These are phyloP conservation scores for Syzygium jambos DNA, from an alignment of 345 rosid genomes.

Conservation along the genomic window DNA sequence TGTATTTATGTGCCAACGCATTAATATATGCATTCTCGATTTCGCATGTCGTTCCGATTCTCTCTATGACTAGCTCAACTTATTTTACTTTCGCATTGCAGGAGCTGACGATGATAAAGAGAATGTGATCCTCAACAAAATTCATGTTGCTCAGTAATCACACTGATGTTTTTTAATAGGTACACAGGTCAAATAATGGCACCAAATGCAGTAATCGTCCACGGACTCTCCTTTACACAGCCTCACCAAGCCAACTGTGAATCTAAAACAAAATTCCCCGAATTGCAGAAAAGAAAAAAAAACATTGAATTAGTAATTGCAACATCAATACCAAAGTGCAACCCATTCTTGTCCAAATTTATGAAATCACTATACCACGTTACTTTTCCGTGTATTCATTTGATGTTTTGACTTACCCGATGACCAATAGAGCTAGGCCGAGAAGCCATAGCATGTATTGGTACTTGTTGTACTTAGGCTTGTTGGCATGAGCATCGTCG, in stretches of 20 bases:
- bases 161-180: not conserved
- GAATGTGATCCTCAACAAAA: not conserved
- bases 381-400: not conserved
- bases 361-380: not conserved
- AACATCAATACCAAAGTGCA: too few species aligned
- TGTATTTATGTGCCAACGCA: not conserved
- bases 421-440: slow-evolving; percentile 34
- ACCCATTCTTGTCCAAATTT: too few species aligned
- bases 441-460: slow-evolving; percentile 51
- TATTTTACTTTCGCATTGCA: not conserved
- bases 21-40: not conserved
- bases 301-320: too few species aligned
- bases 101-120: rapidly evolving
- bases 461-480: slow-evolving; percentile 50
- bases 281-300: not conserved
- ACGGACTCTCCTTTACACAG: slow-evolving; percentile 28
- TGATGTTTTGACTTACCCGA: slow-evolving; percentile 29
- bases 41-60: not conserved
- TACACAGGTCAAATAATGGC: rapidly evolving
- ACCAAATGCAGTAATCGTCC: rapidly evolving
- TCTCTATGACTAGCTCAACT: not conserved
- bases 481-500: slow-evolving; percentile 14
- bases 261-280: slow-evolving; percentile 13
- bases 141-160: not conserved
- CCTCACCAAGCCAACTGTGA: slow-evolving; percentile 40